Percentiles rank a stretch among this genome's conserved stretches.
Evolutionary conservation across 192 early-diverging fungal genomes (phyloP).

Genomic region (Lobosporangium transversale): DNA sequence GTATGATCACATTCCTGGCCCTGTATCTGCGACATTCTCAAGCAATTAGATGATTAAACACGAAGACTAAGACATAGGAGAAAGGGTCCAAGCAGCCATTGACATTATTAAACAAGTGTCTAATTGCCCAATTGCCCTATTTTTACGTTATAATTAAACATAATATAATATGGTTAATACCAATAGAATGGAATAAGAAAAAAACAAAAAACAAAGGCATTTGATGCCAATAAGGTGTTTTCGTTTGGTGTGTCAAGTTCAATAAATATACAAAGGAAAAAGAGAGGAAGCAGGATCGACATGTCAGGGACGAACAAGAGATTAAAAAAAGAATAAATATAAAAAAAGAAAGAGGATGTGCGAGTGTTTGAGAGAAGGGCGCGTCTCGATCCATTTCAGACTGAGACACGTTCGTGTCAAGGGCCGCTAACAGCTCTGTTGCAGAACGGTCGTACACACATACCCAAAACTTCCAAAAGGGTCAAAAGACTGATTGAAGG

Average conservation of each 20-base stretch:
- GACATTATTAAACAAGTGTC: too few relatives aligned
- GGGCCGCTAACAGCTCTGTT: background rate
- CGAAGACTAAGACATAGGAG: background rate
- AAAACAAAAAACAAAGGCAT: background rate
- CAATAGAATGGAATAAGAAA: background rate
- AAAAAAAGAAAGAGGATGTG: background rate
- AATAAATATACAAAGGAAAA: too few relatives aligned
- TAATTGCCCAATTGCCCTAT: too few relatives aligned
- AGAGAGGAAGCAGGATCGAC: background rate
- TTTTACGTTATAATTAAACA: too few relatives aligned
- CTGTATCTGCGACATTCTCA: constrained; percentile 21
- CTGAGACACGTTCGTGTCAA: constrained; percentile 22
- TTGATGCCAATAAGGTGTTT: too few relatives aligned
- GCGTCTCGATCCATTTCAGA: constrained; percentile 4
- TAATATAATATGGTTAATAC: background rate
- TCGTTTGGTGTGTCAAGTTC: too few relatives aligned
- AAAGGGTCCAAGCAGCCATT: too few relatives aligned
- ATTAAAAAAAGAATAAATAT: background rate
- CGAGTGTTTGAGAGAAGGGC: background rate
- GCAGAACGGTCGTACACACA: too few relatives aligned
- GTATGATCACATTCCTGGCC: constrained; percentile 12
- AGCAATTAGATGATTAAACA: background rate
- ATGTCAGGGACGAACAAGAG: background rate
- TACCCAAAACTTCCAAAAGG: too few relatives aligned
- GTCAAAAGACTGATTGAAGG: background rate